These are phyloP conservation scores for Pythium monospermum DNA, from an alignment of 352 stramenopile genomes.

Conservation along the genomic window DNA sequence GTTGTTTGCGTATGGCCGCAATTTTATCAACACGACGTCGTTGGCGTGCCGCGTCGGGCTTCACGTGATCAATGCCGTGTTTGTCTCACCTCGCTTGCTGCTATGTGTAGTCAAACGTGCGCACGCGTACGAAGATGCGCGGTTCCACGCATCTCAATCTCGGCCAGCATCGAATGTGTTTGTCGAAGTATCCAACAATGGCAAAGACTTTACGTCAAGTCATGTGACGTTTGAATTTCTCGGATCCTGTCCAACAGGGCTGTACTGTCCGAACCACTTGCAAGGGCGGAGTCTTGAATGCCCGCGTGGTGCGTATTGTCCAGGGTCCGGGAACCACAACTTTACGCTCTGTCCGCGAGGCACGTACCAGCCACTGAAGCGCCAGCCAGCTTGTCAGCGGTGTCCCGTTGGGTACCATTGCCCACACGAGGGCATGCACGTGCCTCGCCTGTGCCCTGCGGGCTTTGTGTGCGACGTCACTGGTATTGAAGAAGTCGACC, in stretches of 20 bases:
- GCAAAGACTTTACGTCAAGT: conserved; percentile 88
- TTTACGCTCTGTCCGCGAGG: conserved; percentile 93
- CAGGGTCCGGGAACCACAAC: conserved; percentile 77
- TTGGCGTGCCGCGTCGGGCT: conserved; percentile 88
- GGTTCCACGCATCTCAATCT: conserved; percentile 15
- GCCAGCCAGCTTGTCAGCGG: conserved; percentile 80
- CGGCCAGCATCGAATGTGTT: conserved; percentile 32
- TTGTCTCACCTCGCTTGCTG: conserved; percentile 80
- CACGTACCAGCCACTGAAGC: conserved; percentile 89
- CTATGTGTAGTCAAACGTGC: conserved; percentile 77
- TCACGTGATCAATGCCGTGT: conserved; percentile 73
- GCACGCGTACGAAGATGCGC: conserved; percentile 33
- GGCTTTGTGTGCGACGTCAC: conserved; percentile 94
- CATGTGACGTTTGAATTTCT: conserved; percentile 69
- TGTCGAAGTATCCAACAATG: conserved; percentile 94
- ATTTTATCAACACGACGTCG: conserved; percentile 92
- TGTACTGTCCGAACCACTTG: conserved; percentile 81
- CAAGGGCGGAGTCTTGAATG: conserved; percentile 42
- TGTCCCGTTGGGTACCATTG: conserved; percentile 96
- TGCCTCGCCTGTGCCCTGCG: conserved; percentile 91
- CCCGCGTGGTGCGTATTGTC: conserved; percentile 74
- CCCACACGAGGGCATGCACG: conserved; percentile 88
- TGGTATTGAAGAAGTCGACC: conserved; percentile 86
- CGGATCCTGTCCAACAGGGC: conserved; percentile 77
- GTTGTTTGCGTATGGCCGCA: conserved; percentile 63